phyloP scores from a whole-genome alignment of 2,329 filamentous ascomycete genomes.

The Bipolaris gigantea region DNA sequence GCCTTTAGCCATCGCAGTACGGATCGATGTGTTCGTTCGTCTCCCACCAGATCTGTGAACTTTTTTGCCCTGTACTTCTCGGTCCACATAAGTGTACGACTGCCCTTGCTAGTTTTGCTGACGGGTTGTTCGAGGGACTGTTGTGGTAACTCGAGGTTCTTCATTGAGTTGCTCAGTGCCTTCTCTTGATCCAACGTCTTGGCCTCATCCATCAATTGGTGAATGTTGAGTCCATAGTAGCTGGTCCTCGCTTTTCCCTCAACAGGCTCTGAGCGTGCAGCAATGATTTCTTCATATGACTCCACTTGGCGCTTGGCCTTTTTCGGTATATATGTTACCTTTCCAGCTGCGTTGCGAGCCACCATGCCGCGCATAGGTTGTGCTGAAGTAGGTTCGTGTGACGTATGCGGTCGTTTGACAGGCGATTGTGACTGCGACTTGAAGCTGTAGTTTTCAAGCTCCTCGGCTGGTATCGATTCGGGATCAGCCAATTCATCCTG shows the following conservation, averaged over 20 bases:
- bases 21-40: slow-evolving; percentile 87
- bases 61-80: slow-evolving; percentile 94
- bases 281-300: slow-evolving; percentile 69
- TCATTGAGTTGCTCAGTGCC: slow-evolving; percentile 27
- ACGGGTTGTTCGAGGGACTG: slow-evolving; percentile 45
- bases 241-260: slow-evolving; percentile 69
- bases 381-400: slow-evolving; percentile 19
- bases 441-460: slow-evolving; percentile 35
- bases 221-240: slow-evolving; percentile 93
- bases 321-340: slow-evolving; percentile 58
- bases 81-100: slow-evolving; percentile 75
- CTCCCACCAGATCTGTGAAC: slow-evolving; percentile 91
- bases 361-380: slow-evolving; percentile 24
- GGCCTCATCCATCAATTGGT: slow-evolving; percentile 75
- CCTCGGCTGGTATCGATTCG: slow-evolving; percentile 34
- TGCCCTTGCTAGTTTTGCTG: slow-evolving; percentile 32
- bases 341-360: slow-evolving; percentile 59
- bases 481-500: slow-evolving; percentile 35
- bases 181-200: slow-evolving; percentile 59
- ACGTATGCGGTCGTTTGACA: slow-evolving; percentile 17
- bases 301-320: slow-evolving; percentile 53
- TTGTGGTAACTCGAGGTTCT: slow-evolving; percentile 30
- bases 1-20: slow-evolving; percentile 91
- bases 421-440: slow-evolving; percentile 30
- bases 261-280: slow-evolving; percentile 64